phyloP scores from a whole-genome alignment of 2,329 filamentous ascomycete species.

The Fusarium pseudograminearum region DNA sequence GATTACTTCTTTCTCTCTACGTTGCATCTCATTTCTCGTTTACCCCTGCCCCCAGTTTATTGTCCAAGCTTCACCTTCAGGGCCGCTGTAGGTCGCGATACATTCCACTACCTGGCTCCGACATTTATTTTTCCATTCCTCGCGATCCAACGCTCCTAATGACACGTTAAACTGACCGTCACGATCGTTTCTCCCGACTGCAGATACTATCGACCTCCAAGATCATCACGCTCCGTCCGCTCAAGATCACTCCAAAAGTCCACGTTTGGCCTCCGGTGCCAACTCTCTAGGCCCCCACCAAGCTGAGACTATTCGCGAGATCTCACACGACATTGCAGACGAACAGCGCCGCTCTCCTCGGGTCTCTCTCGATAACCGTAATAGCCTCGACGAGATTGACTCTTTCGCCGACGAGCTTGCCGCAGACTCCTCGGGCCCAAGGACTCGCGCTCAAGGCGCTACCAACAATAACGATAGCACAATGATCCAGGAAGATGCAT shows the following conservation, averaged over 20 bases:
- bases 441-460: slow-evolving; percentile 26
- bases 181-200: slow-evolving; percentile 22
- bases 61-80: slow-evolving; percentile 38
- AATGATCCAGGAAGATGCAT: slow-evolving; percentile 66
- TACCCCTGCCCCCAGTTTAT: slow-evolving; percentile 39
- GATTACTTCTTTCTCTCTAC: slow-evolving; percentile 33
- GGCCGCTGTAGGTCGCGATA: slow-evolving; percentile 42
- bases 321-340: slow-evolving; percentile 79
- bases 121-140: slow-evolving; percentile 35
- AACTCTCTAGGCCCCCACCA: slow-evolving; percentile 80
- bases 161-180: slow-evolving; percentile 37
- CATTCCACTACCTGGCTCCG: slow-evolving; percentile 45
- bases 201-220: slow-evolving; percentile 96
- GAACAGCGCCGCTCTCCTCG: slow-evolving; percentile 75
- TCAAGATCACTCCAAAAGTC: slow-evolving; percentile 74
- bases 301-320: slow-evolving; percentile 83
- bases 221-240: slow-evolving; percentile 84
- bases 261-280: slow-evolving; percentile 50
- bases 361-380: slow-evolving; percentile 64
- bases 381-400: slow-evolving; percentile 58
- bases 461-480: slow-evolving; percentile 41
- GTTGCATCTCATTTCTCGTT: slow-evolving; percentile 39
- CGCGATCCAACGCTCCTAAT: slow-evolving; percentile 24
- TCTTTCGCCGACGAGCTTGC: slow-evolving; percentile 60
- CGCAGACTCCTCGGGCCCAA: slow-evolving; percentile 53